Evolutionary conservation across 257 asterid genomes (phyloP), one percentile per base, ranked within the genome.

Genomic region (Pogostemon cablin): DNA sequence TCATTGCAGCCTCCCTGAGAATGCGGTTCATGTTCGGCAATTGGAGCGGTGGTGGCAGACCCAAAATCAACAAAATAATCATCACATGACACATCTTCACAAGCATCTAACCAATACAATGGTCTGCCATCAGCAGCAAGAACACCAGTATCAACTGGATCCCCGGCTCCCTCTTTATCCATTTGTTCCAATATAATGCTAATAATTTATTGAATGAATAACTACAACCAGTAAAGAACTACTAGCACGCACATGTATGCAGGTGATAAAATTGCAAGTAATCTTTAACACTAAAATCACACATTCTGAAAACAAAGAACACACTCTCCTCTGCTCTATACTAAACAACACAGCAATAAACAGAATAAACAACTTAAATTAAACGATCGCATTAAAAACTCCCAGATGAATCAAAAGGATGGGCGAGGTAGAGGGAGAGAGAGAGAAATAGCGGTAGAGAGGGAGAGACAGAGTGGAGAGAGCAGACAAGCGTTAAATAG

Each of bases 401-500:
- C 72, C 65, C 9, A 62, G 64, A 55, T 3, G 54, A 71, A 53
- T 37, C 3, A 12, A 44, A 55, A 7, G 59, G 64, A 47, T 4
- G 70, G 25, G 63, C 57, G 66, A 75, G 69, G 70, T 54, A 34
- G 52, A 35, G 57, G 15, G 34, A 70, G 74, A 53, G 76, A 54
- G 76, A 50, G 69, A 77, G 65, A 64, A 43, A 69, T 79, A 76
- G 84, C 77, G 86, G 70, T 80, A 72, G 64, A 62, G 67, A 74
- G 83, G 74, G 84, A 80, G 90, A 74, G 83, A 77, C 83, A 80
- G 91, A 77, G 85, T 44, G 69, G 86, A 80, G 92, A 84, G 62
- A 83, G 96, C 96, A 91, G 96, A 88, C 79, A 82, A 86, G 96
- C 97, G 96, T 88, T 77, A 85, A 82, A 91, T 88, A 91, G 96